Evolutionary conservation across 352 stramenopile genomes (phyloP).

Genomic region (Stramenopiles sp.): DNA sequence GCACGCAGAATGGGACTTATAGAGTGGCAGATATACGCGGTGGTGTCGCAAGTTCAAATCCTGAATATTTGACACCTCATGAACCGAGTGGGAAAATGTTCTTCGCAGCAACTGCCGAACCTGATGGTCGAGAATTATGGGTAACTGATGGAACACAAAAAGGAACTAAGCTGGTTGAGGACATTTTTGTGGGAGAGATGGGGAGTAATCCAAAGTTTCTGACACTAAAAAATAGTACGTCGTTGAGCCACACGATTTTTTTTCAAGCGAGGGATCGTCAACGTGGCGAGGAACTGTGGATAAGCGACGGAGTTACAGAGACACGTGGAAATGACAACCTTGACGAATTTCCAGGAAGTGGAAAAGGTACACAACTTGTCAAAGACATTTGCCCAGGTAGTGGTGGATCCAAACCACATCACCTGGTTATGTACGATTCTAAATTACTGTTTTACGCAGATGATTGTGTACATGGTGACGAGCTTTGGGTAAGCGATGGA

Average conservation of each 20-base stretch:
- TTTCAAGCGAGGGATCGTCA: background rate
- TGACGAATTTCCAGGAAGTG: background rate
- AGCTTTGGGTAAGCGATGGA: slow-evolving; percentile 53
- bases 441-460: slow-evolving; percentile 52
- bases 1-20: slow-evolving; percentile 36
- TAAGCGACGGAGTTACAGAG: background rate
- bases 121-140: slow-evolving; percentile 41
- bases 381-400: slow-evolving; percentile 33
- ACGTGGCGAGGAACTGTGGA: background rate
- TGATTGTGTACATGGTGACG: slow-evolving; percentile 46
- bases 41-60: slow-evolving; percentile 28
- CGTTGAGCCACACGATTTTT: background rate
- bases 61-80: slow-evolving; percentile 32
- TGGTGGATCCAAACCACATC: slow-evolving; percentile 32
- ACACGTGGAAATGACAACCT: no score
- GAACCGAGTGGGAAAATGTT: slow-evolving; percentile 26
- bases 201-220: background rate
- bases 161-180: slow-evolving; percentile 17
- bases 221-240: background rate
- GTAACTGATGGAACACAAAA: slow-evolving; percentile 31
- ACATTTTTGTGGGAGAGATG: background rate
- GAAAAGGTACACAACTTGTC: slow-evolving; percentile 31
- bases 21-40: slow-evolving; percentile 36
- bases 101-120: slow-evolving; percentile 30
- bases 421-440: slow-evolving; percentile 27